Evolutionary conservation across 352 stramenopile genomes (phyloP), one percentile per base, ranked within the genome.

Genomic region (Paralagenidium karlingii): DNA sequence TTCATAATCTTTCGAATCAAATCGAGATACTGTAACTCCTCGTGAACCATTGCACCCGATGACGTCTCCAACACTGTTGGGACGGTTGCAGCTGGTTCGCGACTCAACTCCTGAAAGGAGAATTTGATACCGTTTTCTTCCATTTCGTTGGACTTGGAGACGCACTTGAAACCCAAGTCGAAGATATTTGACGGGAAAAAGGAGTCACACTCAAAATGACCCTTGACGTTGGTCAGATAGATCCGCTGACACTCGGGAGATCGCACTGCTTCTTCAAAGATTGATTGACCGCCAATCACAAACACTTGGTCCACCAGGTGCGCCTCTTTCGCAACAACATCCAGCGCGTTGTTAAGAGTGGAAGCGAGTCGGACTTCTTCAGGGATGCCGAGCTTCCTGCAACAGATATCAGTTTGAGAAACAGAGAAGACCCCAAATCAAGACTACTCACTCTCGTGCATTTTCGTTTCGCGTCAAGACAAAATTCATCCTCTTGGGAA

Each of bases 1-100:
- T 83, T 63, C 43, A 99, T 63, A 47, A 99, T 98, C 44, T 97
- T 86, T 32, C 81, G 74, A 54, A 98, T 97, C 44, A 98, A 57
- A 18, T 96, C 65, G 16, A 99, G 64, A 26, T 84, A 86, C 57
- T 86, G 73, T 51, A 68, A 46, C 50, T 84, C 70, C 38, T 84
- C 60, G 24, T 84, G 70, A 1, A 58, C 53, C 13, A 60, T 11
- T 18, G 27, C 9, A 61, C 53, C 2, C 22, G 15, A 22, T 10
- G 45, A 13, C 22, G 34, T 31, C 26, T 53, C 55, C 30, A 34
- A 21, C 38, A 37, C 11, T 0, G 13, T 38, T 16, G n/a, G 25
- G 16, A 9, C 36, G 12, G 24, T 25, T 12, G 22, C 8, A 3
- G 49, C 53, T 1, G 25, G 2, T 3, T 58, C 59, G 24, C 71